Evolutionary conservation across 257 asterid genomes (phyloP).

Genomic region (Petunia secreta): DNA sequence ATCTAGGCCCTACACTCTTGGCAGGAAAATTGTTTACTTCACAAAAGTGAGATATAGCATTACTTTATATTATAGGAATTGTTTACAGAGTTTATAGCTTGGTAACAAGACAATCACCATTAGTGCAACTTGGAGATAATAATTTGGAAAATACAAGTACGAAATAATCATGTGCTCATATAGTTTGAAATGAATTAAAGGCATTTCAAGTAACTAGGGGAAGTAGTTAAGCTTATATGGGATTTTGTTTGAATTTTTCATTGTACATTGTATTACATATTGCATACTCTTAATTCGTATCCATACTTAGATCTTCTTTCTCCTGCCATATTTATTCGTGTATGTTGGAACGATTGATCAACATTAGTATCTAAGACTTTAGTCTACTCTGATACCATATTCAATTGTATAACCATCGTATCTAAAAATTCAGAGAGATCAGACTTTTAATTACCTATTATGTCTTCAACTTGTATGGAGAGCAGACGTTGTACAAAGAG

Average conservation of each 20-base stretch:
- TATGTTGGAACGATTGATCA: background rate
- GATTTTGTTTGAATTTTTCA: background rate
- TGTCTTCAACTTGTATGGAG: too few species aligned
- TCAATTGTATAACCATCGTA: too few species aligned
- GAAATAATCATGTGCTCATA: background rate
- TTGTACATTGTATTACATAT: background rate
- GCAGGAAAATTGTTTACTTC: background rate
- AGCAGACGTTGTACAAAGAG: too few species aligned
- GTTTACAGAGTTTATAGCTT: background rate
- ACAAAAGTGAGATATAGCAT: background rate
- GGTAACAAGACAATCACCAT: background rate
- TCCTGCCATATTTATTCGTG: background rate
- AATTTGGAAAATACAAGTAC: background rate
- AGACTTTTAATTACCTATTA: too few species aligned
- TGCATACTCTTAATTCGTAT: background rate
- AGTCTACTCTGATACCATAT: too few species aligned
- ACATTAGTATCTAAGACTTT: background rate
- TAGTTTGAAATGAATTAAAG: background rate
- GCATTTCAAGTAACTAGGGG: too few species aligned
- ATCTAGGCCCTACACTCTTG: background rate
- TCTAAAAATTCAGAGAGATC: too few species aligned
- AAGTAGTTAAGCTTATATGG: background rate
- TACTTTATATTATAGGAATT: background rate
- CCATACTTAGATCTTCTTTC: background rate
- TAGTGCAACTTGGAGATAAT: background rate